Percentiles rank a stretch among this genome's conserved stretches.
Conservation (phyloP, 2,329 filamentous ascomycete species). For the Parastagonospora avenae region DNA sequence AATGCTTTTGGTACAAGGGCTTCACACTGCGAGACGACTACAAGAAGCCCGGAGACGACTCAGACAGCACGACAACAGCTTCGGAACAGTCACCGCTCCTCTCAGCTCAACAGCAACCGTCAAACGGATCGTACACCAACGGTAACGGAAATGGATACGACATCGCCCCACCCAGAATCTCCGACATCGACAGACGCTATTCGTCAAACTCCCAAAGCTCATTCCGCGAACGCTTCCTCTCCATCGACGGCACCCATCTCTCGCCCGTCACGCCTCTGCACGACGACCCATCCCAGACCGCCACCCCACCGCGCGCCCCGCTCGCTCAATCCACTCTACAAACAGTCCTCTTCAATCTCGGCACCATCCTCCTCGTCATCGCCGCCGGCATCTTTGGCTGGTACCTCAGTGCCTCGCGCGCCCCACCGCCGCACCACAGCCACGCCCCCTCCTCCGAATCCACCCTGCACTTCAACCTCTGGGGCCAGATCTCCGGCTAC, state of each 20-base stretch:
- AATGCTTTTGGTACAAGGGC: constrained; percentile 96
- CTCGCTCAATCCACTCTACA: constrained; percentile 55
- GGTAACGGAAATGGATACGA: constrained; percentile 26
- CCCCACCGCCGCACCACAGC: constrained; percentile 40
- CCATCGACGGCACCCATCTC: constrained; percentile 69
- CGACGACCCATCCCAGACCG: constrained; percentile 27
- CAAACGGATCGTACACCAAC: constrained; percentile 28
- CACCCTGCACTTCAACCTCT: constrained; percentile 69
- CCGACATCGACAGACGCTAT: constrained; percentile 43
- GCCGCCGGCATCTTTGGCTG: constrained; percentile 80
- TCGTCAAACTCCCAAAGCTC: constrained; percentile 41
- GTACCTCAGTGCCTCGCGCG: constrained; percentile 65
- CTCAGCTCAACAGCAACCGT: constrained; percentile 27
- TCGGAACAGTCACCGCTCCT: constrained; percentile 46
- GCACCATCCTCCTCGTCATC: constrained; percentile 80
- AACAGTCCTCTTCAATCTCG: constrained; percentile 71
- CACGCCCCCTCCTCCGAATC: constrained; percentile 37
- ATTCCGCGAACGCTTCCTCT: constrained; percentile 55
- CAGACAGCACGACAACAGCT: constrained; percentile 28
- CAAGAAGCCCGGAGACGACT: constrained; percentile 28
- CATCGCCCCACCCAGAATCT: constrained; percentile 36
- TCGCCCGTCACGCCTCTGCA: constrained; percentile 84
- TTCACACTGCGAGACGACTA: constrained; percentile 58
- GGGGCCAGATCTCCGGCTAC: constrained; percentile 92
- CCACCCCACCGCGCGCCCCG: constrained; percentile 50